Conservation (phyloP, 1,139 yeast genomes). For the Suhomyces guaymorum region DNA sequence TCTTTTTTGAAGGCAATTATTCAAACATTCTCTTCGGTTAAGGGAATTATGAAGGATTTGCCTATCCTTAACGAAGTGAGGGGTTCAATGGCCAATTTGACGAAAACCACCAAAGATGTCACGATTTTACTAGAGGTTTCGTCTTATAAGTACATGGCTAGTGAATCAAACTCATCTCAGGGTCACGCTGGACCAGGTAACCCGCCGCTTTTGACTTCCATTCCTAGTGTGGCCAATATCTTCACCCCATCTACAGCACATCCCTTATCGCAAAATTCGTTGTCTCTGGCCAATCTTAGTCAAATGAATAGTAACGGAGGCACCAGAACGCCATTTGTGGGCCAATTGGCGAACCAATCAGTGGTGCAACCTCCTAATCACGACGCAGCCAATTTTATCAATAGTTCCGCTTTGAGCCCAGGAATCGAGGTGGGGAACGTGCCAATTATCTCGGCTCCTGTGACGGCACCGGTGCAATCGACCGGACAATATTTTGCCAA, state of each 20-base stretch:
- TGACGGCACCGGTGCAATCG: conserved; percentile 40
- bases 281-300: conserved; percentile 23
- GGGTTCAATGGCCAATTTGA: conserved; percentile 74
- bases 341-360: conserved; percentile 10
- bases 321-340: conserved; percentile 31
- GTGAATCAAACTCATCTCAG: conserved; percentile 10
- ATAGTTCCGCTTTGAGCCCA: conserved; percentile 10
- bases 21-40: conserved; percentile 79
- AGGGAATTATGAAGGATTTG: conserved; percentile 76
- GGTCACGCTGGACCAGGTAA: conserved; percentile 15
- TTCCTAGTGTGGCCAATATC: conserved; percentile 37
- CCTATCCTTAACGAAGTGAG: conserved; percentile 80
- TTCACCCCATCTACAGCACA: conserved; percentile 38
- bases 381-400: conserved; percentile 6
- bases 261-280: conserved; percentile 25
- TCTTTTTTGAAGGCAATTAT: conserved; percentile 80
- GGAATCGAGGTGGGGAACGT: conserved; percentile 3
- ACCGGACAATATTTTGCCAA: conserved; percentile 40
- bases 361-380: conserved; percentile 1
- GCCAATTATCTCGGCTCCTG: conserved; percentile 19
- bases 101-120: conserved; percentile 87
- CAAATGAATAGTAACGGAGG: conserved; percentile 15
- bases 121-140: conserved; percentile 72
- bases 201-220: conserved; percentile 30
- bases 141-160: conserved; percentile 40